Conservation (phyloP, 768 basidiomycete genomes). For the Solioccasus polychromus region DNA sequence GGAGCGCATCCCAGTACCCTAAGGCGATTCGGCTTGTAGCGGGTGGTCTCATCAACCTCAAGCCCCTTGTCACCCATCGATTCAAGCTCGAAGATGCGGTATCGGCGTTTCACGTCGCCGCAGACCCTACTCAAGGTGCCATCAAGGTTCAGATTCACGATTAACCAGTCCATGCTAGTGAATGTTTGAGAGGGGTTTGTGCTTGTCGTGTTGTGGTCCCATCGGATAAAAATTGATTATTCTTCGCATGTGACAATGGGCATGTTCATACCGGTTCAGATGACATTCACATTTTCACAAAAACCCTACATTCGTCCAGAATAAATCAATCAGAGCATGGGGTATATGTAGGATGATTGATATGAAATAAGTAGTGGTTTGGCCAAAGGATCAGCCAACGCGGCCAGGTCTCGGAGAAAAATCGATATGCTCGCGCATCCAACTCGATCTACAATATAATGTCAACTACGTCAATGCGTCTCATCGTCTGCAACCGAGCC, state of each 20-base stretch:
- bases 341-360: too few species aligned
- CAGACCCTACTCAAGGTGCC: slow-evolving; percentile 62
- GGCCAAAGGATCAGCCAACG: too few species aligned
- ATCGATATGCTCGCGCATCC: too few species aligned
- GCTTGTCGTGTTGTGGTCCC: neutral
- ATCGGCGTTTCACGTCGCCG: slow-evolving; percentile 75
- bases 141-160: slow-evolving; percentile 69
- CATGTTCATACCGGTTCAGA: too few species aligned
- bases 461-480: too few species aligned
- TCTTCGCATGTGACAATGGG: neutral
- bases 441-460: too few species aligned
- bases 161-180: slow-evolving; percentile 19
- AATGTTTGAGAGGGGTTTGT: neutral
- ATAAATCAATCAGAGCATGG: too few species aligned
- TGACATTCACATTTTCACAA: too few species aligned
- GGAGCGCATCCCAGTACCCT: slow-evolving; percentile 52
- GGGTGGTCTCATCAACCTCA: slow-evolving; percentile 65
- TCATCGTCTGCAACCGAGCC: too few species aligned
- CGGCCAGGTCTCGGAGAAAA: too few species aligned
- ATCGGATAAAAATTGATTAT: neutral
- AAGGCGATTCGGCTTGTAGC: slow-evolving; percentile 83
- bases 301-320: too few species aligned
- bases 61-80: slow-evolving; percentile 77
- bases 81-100: slow-evolving; percentile 71
- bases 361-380: too few species aligned